A percentile compares a stretch with the other conserved stretches of the same genome.
Evolutionary conservation across 768 basidiomycete species (phyloP).

Genomic region (Baorangia bicolor): DNA sequence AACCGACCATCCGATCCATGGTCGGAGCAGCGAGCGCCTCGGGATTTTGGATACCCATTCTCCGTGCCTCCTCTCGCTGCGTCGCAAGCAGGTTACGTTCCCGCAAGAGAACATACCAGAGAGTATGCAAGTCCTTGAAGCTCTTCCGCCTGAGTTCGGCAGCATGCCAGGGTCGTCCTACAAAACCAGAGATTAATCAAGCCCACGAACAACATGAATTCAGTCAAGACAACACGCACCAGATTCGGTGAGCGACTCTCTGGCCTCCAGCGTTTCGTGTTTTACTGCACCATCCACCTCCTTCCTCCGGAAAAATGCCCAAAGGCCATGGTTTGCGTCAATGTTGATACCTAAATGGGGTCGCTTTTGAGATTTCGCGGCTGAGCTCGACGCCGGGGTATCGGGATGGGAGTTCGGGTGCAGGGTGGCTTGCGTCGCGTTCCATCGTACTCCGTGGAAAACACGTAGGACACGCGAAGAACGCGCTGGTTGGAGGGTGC

Average conservation of each 20-base stretch:
- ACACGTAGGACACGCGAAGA: slow-evolving; percentile 16
- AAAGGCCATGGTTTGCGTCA: slow-evolving; percentile 71
- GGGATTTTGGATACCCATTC: slow-evolving; percentile 47
- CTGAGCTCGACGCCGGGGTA: neutral
- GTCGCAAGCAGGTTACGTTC: slow-evolving; percentile 91
- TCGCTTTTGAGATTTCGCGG: slow-evolving; percentile 34
- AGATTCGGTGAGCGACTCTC: slow-evolving; percentile 32
- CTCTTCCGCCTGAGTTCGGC: slow-evolving; percentile 86
- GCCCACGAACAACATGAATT: neutral
- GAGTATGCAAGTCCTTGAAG: slow-evolving; percentile 88
- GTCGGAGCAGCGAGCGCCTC: slow-evolving; percentile 28
- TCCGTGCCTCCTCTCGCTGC: slow-evolving; percentile 74
- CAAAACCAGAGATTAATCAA: slow-evolving; percentile 8
- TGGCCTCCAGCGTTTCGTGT: slow-evolving; percentile 49
- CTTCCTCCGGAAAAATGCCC: slow-evolving; percentile 69
- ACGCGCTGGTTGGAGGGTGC: slow-evolving; percentile 20
- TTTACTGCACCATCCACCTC: slow-evolving; percentile 48
- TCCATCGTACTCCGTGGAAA: slow-evolving; percentile 19
- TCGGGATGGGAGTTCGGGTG: neutral
- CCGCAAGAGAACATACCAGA: slow-evolving; percentile 90
- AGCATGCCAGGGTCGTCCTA: slow-evolving; percentile 87
- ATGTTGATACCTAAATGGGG: slow-evolving; percentile 44
- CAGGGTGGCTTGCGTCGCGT: slow-evolving; percentile 14
- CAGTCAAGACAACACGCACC: slow-evolving; percentile 30
- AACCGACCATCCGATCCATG: slow-evolving; percentile 47